Base-by-base conservation (phyloP, 345 rosid species). In the Passiflora organensis region DNA sequence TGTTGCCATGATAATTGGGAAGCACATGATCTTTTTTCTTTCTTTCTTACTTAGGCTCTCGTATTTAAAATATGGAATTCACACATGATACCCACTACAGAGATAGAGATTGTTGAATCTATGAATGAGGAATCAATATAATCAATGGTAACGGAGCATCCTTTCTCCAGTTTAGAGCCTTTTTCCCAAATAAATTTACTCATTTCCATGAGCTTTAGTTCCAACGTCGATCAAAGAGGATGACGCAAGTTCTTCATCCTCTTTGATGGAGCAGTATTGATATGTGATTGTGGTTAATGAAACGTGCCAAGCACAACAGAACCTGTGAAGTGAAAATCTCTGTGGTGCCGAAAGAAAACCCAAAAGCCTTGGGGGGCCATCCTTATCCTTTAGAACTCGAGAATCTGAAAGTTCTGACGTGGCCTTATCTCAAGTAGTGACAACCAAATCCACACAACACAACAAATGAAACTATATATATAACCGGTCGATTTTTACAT, bases 371-470 rank as follows among this genome's bases (percentile, higher is more conserved):
- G 10, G 13, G 68, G 78, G 69, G n/a, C 71, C 76, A 62, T 37
- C 60, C 78, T 68, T 77, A 72, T 77, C 80, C 72, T 32, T 39
- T 43, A 34, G 59, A 55, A 14, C 48, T 39, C 39, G 32, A n/a
- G 71, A 69, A 67, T 79, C 77, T 51, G 32, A 59, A 38, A 20
- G 13, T 20, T 56, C 66, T 20, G 74, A 69, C 66, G 79, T 75
- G 76, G 65, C 79, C 82, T 77, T 77, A 79, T 82, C 85, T 79
- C 5, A 28, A 14, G 43, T 39, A 17, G 52, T 45, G 8, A 32
- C 16, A 43, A 32, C 52, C 36, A 47, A 53, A 62, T 41, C 39
- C 41, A 50, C 38, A 13, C 5, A n/a, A n/a, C n/a, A n/a, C n/a
- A n/a, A n/a, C n/a, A n/a, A n/a, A n/a, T n/a, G n/a, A n/a, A n/a